Conservation (phyloP, 495 filamentous ascomycete species). For the Haplographium delicatum region DNA sequence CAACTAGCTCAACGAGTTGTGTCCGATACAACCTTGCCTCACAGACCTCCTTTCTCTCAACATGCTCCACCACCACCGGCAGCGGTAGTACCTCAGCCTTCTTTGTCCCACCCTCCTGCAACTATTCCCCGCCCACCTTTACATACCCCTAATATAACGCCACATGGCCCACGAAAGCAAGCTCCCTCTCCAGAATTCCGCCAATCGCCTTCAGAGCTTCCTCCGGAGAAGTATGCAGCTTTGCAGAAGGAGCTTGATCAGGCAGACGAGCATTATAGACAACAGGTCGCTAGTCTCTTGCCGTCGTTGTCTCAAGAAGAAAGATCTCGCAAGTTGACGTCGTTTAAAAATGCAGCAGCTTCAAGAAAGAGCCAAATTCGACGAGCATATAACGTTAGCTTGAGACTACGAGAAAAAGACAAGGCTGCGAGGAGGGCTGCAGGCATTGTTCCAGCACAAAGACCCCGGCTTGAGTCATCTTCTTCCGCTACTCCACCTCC, state of each 20-base stretch:
- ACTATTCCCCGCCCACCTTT: neutral
- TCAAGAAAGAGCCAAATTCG: slow-evolving; percentile 21
- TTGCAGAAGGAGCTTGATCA: slow-evolving; percentile 14
- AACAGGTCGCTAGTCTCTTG: neutral
- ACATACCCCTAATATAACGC: neutral
- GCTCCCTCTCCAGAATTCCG: slow-evolving; percentile 1
- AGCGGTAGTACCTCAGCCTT: no score
- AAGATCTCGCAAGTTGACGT: neutral
- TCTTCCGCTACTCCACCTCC: neutral
- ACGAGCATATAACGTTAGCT: slow-evolving; percentile 18
- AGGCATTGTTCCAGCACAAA: neutral
- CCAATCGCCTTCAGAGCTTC: slow-evolving; percentile 15
- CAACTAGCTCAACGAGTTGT: no score
- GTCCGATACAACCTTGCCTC: no score
- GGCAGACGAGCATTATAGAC: slow-evolving; percentile 5
- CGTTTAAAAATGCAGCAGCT: slow-evolving; percentile 19
- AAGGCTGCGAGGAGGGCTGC: slow-evolving; percentile 10
- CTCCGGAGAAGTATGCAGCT: slow-evolving; percentile 12
- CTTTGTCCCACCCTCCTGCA: neutral
- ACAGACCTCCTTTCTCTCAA: no score
- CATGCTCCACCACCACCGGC: no score
- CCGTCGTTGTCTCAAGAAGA: neutral
- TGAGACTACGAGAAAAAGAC: slow-evolving; percentile 20
- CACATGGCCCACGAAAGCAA: neutral
- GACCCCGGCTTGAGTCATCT: neutral